Conservation (phyloP, 106 monocot species). For the Agapanthus africanus region DNA sequence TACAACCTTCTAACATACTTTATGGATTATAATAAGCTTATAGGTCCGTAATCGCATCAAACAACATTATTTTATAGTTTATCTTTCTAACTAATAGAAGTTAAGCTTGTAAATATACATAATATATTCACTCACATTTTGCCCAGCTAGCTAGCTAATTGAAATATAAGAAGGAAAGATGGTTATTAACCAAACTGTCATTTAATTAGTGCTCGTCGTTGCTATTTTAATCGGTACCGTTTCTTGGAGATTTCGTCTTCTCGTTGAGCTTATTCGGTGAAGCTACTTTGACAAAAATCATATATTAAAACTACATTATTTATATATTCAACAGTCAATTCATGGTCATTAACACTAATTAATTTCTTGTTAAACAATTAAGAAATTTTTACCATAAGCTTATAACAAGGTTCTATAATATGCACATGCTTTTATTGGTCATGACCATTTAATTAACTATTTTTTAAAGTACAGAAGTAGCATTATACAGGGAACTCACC, state of each 20-base stretch:
- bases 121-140: background rate
- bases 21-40: conserved; percentile 7
- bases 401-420: no score
- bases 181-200: conserved; percentile 9
- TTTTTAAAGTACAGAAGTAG: no score
- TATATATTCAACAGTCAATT: background rate
- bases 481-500: no score
- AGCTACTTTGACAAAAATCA: background rate
- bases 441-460: background rate
- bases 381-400: no score
- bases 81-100: background rate
- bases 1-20: conserved; percentile 2
- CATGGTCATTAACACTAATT: background rate
- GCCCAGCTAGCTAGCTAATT: no score
- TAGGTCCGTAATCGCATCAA: conserved; percentile 4
- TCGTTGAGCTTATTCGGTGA: background rate
- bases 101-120: conserved; percentile 7
- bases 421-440: no score
- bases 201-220: background rate
- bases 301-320: background rate
- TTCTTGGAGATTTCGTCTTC: background rate
- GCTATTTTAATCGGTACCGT: background rate
- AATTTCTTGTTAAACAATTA: conserved; percentile 4
- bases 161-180: background rate
- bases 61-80: conserved; percentile 1